Evolutionary conservation across 805 yeast species (phyloP), one percentile per base, ranked within the genome.

Genomic region (Wickerhamomyces sydowiorum): DNA sequence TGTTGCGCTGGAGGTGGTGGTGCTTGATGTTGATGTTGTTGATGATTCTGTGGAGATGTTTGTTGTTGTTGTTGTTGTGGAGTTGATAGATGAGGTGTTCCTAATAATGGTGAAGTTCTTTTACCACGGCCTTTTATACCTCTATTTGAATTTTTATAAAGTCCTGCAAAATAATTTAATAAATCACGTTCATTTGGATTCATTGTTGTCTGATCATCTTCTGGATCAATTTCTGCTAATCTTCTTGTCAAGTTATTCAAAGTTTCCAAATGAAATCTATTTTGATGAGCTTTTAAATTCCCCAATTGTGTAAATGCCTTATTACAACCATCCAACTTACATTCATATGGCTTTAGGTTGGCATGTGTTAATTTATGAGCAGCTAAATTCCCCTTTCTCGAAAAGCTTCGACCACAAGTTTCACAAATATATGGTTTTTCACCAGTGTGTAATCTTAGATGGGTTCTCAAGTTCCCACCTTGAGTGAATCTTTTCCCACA

Each of bases 71-170:
- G 30, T 18, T 38, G 29, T 7, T 15, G 25, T 21, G 18, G 37
- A 19, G 40, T 9, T 30, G 21, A 17, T 4, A 17, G 17, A 37
- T 18, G n/a, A n/a, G 30, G 30, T 9, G 30, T 28, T n/a, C 18
- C 14, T 19, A 20, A 32, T 10, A 5, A n/a, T 19, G 31, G 20
- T 23, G 39, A 22, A 9, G 29, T 7, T 37, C 68, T 69, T 53
- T 78, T 86, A 5, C 97, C 97, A 45, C 97, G 75, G 22, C 97
- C 97, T 52, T 86, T 80, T 47, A 90, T 90, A 17, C 97, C 97
- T 55, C 87, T 78, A 57, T 90, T 90, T 36, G 93, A 78, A 60
- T 90, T 88, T 61, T 87, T 87, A 66, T 91, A 90, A 43, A 90
- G 70, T 31, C 78, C 75, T 34, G 89, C 80, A 62, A 90, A 87